phyloP scores from a whole-genome alignment of 2,329 filamentous ascomycete genomes.

The Leptographium flavum region DNA sequence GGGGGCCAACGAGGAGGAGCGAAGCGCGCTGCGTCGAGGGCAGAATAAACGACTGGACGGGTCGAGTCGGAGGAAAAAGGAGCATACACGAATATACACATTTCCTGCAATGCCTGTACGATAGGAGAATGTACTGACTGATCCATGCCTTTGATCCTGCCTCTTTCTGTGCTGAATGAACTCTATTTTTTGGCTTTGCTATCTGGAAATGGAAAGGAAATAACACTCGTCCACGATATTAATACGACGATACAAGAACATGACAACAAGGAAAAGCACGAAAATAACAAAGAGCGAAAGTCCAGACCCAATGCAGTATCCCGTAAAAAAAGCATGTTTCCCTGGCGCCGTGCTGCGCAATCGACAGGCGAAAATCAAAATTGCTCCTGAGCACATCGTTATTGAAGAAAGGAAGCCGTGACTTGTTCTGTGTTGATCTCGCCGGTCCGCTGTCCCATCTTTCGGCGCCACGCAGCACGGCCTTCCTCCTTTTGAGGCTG shows the following conservation, averaged over 20 bases:
- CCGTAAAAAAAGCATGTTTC: slow-evolving; percentile 6
- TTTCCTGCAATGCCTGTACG: too few species aligned
- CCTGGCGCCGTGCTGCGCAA: slow-evolving; percentile 12
- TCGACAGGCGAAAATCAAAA: slow-evolving; percentile 7
- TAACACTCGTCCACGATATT: slow-evolving; percentile 4
- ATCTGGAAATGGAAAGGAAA: slow-evolving; percentile 2
- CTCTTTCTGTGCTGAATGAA: too few species aligned
- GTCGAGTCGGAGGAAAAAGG: too few species aligned
- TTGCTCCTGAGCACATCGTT: slow-evolving; percentile 11
- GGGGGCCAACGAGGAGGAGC: neutral
- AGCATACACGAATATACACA: too few species aligned
- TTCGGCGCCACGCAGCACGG: neutral
- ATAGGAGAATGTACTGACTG: too few species aligned
- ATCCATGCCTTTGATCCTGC: too few species aligned
- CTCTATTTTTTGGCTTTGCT: slow-evolving; percentile 3
- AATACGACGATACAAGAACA: slow-evolving; percentile 7
- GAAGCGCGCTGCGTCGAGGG: too few species aligned
- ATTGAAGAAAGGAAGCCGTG: slow-evolving; percentile 8
- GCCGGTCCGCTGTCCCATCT: neutral
- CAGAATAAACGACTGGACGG: too few species aligned
- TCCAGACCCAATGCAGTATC: slow-evolving; percentile 12
- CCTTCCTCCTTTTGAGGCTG: neutral
- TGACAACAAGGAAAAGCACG: slow-evolving; percentile 1
- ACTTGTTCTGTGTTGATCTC: slow-evolving; percentile 1
- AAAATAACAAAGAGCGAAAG: slow-evolving; percentile 1